Base-by-base conservation (phyloP, 495 filamentous ascomycete species). In the Podospora sp. region DNA sequence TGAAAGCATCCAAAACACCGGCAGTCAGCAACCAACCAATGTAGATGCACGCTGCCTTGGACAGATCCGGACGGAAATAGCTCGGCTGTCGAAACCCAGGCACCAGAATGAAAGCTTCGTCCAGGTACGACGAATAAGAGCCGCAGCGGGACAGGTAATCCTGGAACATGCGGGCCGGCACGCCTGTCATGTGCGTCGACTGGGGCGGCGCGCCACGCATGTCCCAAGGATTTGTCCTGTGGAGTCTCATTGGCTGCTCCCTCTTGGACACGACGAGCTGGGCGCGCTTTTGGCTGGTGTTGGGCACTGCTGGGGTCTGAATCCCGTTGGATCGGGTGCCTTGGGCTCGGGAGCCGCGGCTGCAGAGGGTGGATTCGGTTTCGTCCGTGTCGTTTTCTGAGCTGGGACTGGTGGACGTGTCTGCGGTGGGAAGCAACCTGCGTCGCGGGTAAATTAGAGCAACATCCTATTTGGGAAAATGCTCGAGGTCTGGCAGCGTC, bases 11-110 rank as follows among this genome's bases (percentile, higher is more conserved):
- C 36, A 66, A 21, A 5, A 66, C 33, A 2, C 64, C 55, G 0
- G 64, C 64, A 14, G 64, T 66, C 18, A 66, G 35, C 56, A 66
- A 36, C 64, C 64, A 66, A 20, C 64, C 64, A 22, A 66, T 66
- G 56, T 66, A 66, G 46, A 66, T 66, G 35, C 64, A 66, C 18
- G 64, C 64, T 7, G 64, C 53, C 40, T 66, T 66, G 27, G 64
- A 66, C 55, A 66, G 57, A 33, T 66, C 64, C 2, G 64, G 64
- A 3, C 64, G 29, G 40, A 66, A 66, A 24, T 66, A 66, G 21
- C 55, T 60, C 36, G 29, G 64, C 55, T 66, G 64, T 12, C 40
- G 29, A 36, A 66, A 66, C 2, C 64, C 64, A 6, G 40, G 40
- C 20, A 66, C 64, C 14, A 66, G 36, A 1, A 53, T 49, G n/a